Base-by-base conservation (phyloP, 176 grass and related monocot genomes). In the Oryza longistaminata region DNA sequence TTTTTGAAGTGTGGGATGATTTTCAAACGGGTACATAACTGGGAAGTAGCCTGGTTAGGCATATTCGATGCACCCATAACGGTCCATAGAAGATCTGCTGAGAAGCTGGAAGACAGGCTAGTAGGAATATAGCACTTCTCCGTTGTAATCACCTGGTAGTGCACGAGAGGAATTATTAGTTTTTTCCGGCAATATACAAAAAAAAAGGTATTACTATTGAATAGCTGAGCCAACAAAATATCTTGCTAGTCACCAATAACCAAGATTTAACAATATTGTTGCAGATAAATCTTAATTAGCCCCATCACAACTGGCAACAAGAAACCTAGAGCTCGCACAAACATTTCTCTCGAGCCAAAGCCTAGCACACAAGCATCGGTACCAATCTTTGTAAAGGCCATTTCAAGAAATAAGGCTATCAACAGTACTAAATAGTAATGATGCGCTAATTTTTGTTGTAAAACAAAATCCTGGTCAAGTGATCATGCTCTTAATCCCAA, bases 41-140 rank as follows among this genome's bases (percentile, higher is more conserved):
- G 81, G 43, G 85, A 73, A 12, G 62, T 66, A n/a, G 72, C 46
- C 55, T 85, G 81, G 21, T 73, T 90, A 46, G 89, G 86, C 73
- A 88, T 82, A 73, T 96, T 90, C n/a, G 96, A 86, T 82, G 93
- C 93, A 0, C 96, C 96, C 96, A 99, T 99, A 29, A 96, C 78
- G 15, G 82, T 96, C 96, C 91, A 99, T 22, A 99, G 43, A 22
- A 42, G 75, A 45, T 88, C 49, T n/a, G 77, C 35, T 9, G 81
- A 83, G 22, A 67, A 74, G 84, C 83, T 93, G 40, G 86, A 82
- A 66, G 80, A 71, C 86, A 99, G 77, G 80, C 90, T 94, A 60
- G 96, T 99, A 46, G 93, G 96, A 66, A 96, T 92, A 72, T 92
- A 96, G 75, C 78, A 87, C 48, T 94, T 93, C 66, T 92, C 93